Conservation (phyloP, 1,284 basidiomycete species). For the Leccinum pachyderme region DNA sequence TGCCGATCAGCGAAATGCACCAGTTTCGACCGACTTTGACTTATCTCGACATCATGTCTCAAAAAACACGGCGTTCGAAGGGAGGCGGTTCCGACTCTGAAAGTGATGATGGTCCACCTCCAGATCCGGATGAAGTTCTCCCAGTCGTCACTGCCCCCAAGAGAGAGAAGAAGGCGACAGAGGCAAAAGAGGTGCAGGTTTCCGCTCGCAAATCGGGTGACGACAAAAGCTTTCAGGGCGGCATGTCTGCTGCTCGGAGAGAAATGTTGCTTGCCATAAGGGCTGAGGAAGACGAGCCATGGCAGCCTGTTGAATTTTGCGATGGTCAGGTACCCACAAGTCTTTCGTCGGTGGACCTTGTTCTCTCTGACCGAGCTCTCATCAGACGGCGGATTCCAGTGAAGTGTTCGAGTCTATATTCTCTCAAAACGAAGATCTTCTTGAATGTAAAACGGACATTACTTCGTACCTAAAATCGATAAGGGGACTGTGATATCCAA, state of each 20-base stretch:
- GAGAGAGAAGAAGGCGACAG: conserved; percentile 53
- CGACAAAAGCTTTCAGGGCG: conserved; percentile 58
- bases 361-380: conserved; percentile 14
- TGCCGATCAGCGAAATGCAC: conserved; percentile 72
- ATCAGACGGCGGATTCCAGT: conserved; percentile 60
- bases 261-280: conserved; percentile 74
- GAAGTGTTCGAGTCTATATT: conserved; percentile 59
- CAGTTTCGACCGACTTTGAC: conserved; percentile 78
- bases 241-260: conserved; percentile 58
- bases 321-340: conserved; percentile 51
- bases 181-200: conserved; percentile 73
- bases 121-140: conserved; percentile 69
- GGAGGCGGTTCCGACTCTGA: conserved; percentile 58
- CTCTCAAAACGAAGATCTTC: conserved; percentile 50
- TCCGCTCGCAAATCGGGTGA: conserved; percentile 63
- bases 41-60: conserved; percentile 68
- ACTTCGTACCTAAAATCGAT: conserved; percentile 61
- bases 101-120: conserved; percentile 74
- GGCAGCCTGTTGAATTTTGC: conserved; percentile 64
- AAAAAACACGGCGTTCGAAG: conserved; percentile 55
- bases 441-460: conserved; percentile 62
- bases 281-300: conserved; percentile 70
- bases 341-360: conserved; percentile 1
- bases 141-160: conserved; percentile 49
- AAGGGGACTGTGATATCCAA: conserved; percentile 44